These are phyloP conservation scores for Hymenochaete sp. DNA, from an alignment of 1,284 basidiomycete species.

Conservation along the genomic window DNA sequence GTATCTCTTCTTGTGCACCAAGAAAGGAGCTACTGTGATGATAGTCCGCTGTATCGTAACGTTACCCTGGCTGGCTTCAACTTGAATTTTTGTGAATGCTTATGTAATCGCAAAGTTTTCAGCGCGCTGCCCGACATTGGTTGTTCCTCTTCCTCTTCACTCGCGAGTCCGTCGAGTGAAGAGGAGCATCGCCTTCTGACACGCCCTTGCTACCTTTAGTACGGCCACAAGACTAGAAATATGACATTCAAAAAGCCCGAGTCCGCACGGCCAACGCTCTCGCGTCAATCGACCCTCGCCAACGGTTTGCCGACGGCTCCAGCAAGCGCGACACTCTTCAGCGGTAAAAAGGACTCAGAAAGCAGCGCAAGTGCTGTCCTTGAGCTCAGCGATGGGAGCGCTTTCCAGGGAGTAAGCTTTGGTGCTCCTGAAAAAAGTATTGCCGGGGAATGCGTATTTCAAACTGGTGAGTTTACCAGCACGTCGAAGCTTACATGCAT, in stretches of 20 bases:
- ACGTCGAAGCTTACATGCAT: slow-evolving; percentile 4
- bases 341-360: slow-evolving; percentile 21
- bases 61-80: too few species aligned
- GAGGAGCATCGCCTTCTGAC: slow-evolving; percentile 40
- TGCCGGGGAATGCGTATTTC: slow-evolving; percentile 98
- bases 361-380: slow-evolving; percentile 56
- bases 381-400: slow-evolving; percentile 87
- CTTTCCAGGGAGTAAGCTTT: slow-evolving; percentile 86
- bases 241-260: slow-evolving; percentile 26
- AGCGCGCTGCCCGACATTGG: too few species aligned
- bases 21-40: too few species aligned
- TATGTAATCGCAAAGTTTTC: too few species aligned
- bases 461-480: slow-evolving; percentile 71
- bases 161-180: slow-evolving; percentile 33
- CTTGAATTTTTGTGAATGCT: too few species aligned
- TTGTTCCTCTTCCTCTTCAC: slow-evolving; percentile 39
- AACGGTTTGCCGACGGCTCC: slow-evolving; percentile 43
- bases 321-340: slow-evolving; percentile 38
- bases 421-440: slow-evolving; percentile 88
- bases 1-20: too few species aligned
- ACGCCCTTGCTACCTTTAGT: not conserved
- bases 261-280: slow-evolving; percentile 36
- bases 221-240: slow-evolving; percentile 23
- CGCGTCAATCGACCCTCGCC: slow-evolving; percentile 36
- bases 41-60: too few species aligned